A percentile compares a stretch with the other conserved stretches of the same genome.
Conservation (phyloP, 2,329 filamentous ascomycete genomes). For the Colletotrichum camelliae region DNA sequence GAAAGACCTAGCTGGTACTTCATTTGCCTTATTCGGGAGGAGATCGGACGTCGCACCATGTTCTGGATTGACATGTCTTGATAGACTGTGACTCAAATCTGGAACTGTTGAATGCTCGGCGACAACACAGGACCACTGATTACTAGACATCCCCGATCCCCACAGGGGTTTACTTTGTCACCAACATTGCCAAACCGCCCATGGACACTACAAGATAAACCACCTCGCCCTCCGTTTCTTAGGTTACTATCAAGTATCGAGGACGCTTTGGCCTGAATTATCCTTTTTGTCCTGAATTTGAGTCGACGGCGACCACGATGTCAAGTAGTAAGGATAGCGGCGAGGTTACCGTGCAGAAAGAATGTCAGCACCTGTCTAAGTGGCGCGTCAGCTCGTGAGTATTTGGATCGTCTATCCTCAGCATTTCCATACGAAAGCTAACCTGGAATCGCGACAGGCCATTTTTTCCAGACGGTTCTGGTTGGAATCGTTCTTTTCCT, state of each 20-base stretch:
- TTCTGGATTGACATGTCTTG: background rate
- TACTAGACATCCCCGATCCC: background rate
- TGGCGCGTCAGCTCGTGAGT: background rate
- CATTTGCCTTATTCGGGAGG: background rate
- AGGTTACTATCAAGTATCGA: rapidly evolving
- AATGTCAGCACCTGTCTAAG: background rate
- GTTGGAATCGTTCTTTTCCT: background rate
- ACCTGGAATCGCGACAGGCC: background rate
- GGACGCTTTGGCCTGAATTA: background rate
- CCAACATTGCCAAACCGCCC: background rate
- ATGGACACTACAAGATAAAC: background rate
- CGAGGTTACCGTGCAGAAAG: background rate
- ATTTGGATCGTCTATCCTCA: background rate
- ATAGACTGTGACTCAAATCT: background rate
- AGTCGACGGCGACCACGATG: background rate
- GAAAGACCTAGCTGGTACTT: background rate
- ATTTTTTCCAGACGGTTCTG: background rate
- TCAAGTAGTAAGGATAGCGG: background rate
- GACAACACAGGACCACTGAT: background rate
- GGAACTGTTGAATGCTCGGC: background rate
- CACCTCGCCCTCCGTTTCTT: background rate
- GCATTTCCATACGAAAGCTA: background rate
- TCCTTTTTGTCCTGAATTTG: background rate
- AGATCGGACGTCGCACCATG: background rate
- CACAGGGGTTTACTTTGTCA: too few species aligned